Conservation (phyloP, 441 rosid species). For the Euphorbia schlechtendalii region DNA sequence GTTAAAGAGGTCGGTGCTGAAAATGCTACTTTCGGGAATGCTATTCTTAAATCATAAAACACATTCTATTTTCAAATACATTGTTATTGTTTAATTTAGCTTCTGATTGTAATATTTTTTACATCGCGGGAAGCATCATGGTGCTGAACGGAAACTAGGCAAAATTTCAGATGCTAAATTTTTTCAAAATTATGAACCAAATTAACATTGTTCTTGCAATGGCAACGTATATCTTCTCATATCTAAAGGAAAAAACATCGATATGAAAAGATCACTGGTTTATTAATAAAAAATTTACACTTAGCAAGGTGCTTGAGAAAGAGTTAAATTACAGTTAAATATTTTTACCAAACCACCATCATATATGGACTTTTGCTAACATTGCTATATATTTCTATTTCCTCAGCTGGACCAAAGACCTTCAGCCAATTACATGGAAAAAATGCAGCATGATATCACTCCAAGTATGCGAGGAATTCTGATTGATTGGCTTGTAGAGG, state of each 20-base stretch:
- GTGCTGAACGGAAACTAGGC: background rate
- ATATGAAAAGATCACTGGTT: background rate
- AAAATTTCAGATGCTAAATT: background rate
- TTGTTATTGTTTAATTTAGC: background rate
- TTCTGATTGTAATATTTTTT: background rate
- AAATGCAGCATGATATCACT: conserved; percentile 64
- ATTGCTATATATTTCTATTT: conserved; percentile 11
- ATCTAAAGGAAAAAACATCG: too few species aligned
- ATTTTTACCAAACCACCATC: background rate
- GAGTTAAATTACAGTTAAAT: background rate
- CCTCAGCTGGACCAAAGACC: conserved; percentile 72
- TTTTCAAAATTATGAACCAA: conserved; percentile 4
- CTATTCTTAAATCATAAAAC: background rate
- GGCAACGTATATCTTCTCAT: background rate
- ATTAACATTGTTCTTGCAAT: background rate
- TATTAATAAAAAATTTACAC: background rate
- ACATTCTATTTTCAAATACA: conserved; percentile 1
- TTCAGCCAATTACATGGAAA: conserved; percentile 64
- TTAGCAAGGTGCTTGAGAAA: background rate
- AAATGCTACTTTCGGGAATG: conserved; percentile 10
- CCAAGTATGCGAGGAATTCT: conserved; percentile 77
- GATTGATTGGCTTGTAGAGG: conserved; percentile 96
- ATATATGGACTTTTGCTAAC: conserved; percentile 9
- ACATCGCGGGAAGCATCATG: too few species aligned
- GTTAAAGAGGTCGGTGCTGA: conserved; percentile 64